Percentiles rank a stretch among this genome's conserved stretches.
phyloP scores from a whole-genome alignment of 352 stramenopile genomes.

The Pythium grandisporangium region DNA sequence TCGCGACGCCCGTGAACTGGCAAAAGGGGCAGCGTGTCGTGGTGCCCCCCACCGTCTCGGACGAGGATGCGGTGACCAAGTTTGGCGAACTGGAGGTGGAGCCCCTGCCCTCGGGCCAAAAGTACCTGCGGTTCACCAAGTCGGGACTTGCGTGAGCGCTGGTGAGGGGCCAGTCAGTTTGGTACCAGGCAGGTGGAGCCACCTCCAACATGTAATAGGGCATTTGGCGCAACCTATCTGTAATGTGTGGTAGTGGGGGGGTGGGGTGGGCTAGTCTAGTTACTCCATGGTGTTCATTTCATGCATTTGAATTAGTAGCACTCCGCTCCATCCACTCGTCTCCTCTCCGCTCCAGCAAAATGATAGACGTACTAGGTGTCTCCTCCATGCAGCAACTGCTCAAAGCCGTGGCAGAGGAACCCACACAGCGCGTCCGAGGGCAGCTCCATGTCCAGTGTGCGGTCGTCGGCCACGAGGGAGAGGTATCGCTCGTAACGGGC shows the following conservation, averaged over 20 bases:
- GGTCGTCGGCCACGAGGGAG: conserved; percentile 56
- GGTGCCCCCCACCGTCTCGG: conserved; percentile 43
- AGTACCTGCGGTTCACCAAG: conserved; percentile 79
- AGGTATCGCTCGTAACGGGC: conserved; percentile 64
- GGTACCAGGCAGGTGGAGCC: conserved; percentile 16
- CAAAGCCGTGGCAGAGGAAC: conserved; percentile 50
- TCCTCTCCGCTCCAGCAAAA: too few species aligned
- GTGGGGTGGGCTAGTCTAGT: too few species aligned
- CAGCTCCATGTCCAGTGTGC: conserved; percentile 63
- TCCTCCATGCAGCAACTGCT: conserved; percentile 23
- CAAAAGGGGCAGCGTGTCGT: conserved; percentile 52
- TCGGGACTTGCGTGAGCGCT: too few species aligned
- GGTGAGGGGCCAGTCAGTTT: too few species aligned
- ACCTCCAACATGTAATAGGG: too few species aligned
- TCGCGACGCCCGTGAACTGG: conserved; percentile 73
- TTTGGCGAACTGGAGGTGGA: conserved; percentile 53
- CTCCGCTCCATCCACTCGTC: too few species aligned
- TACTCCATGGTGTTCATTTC: too few species aligned
- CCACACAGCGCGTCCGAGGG: conserved; percentile 37
- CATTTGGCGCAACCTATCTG: too few species aligned
- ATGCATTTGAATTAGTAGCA: too few species aligned
- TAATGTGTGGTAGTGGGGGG: not conserved
- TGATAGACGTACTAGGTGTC: too few species aligned
- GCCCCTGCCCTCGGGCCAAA: conserved; percentile 62
- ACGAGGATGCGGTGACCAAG: conserved; percentile 45